Conservation (phyloP, 2,329 filamentous ascomycete genomes). For the Coniochaeta pulveracea region DNA sequence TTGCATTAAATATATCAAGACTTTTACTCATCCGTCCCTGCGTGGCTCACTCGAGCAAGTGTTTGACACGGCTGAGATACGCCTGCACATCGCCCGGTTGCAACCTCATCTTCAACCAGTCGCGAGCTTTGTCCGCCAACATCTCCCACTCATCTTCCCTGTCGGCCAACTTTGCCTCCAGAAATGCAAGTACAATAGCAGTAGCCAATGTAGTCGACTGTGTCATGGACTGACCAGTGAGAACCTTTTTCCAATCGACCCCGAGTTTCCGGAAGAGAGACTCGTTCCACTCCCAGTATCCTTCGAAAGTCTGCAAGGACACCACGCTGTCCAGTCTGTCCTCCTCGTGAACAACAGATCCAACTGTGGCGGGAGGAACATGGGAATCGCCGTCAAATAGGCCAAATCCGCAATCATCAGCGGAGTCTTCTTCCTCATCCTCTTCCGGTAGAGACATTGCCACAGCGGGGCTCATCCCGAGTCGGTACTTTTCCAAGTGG, state of each 20-base stretch:
- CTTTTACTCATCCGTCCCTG: no score
- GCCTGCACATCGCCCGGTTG: not conserved
- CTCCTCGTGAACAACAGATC: no score
- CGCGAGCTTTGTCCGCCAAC: constrained; percentile 23
- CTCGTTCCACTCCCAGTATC: constrained; percentile 32
- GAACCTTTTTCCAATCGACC: constrained; percentile 5
- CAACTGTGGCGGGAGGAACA: not conserved
- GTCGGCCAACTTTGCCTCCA: constrained; percentile 30
- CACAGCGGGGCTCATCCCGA: no score
- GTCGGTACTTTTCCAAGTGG: no score
- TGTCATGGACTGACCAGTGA: not conserved
- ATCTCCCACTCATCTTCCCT: constrained; percentile 52
- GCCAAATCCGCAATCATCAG: not conserved
- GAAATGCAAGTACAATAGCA: constrained; percentile 30
- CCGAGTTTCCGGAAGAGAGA: constrained; percentile 13
- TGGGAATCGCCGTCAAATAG: constrained; percentile 1
- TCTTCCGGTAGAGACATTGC: no score
- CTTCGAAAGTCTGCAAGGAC: constrained; percentile 41
- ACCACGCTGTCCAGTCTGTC: constrained; percentile 32
- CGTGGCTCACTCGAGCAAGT: not conserved
- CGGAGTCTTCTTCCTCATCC: constrained; percentile 4
- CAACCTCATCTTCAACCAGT: constrained; percentile 28
- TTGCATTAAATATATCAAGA: no score
- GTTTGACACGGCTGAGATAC: not conserved
- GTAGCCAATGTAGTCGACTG: constrained; percentile 16